Evolutionary conservation across 306 rosid species (phyloP).

Genomic region (Psophocarpus tetragonolobus): DNA sequence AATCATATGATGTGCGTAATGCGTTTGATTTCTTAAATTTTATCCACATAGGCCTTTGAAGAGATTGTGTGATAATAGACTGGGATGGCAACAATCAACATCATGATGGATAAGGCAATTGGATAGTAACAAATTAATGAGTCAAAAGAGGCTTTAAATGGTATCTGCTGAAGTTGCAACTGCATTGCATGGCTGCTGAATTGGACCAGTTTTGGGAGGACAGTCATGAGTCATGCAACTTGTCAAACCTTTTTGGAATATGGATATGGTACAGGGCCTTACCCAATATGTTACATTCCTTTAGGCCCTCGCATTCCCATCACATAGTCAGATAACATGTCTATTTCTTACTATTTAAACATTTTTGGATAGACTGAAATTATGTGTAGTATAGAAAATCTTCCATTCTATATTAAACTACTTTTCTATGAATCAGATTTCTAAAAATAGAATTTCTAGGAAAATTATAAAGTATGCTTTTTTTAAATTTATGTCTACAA

Average conservation of each 20-base stretch:
- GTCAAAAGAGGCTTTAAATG: slow-evolving; percentile 17
- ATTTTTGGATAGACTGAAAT: not conserved
- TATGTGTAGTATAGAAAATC: not conserved
- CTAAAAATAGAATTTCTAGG: not conserved
- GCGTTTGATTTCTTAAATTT: slow-evolving; percentile 28
- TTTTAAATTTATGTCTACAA: not conserved
- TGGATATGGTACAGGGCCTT: slow-evolving; percentile 40
- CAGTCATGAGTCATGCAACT: not conserved
- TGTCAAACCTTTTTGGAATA: not conserved
- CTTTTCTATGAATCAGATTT: not conserved
- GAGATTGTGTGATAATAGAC: slow-evolving; percentile 26
- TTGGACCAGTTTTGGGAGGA: slow-evolving; percentile 37
- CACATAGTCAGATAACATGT: not conserved
- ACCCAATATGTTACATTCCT: slow-evolving; percentile 14
- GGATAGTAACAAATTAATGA: slow-evolving; percentile 15
- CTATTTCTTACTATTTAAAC: not conserved
- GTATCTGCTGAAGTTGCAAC: slow-evolving; percentile 14
- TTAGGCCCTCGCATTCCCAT: slow-evolving; percentile 19
- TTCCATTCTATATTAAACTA: not conserved
- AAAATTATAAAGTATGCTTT: not conserved
- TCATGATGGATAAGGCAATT: slow-evolving; percentile 40
- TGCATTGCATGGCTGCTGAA: not conserved
- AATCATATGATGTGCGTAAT: slow-evolving; percentile 12
- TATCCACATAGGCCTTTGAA: slow-evolving; percentile 25
- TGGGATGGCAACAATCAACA: slow-evolving; percentile 31